These are phyloP conservation scores for Apophysomyces ossiformis DNA, from an alignment of 371 early-diverging fungal species.

Conservation along the genomic window DNA sequence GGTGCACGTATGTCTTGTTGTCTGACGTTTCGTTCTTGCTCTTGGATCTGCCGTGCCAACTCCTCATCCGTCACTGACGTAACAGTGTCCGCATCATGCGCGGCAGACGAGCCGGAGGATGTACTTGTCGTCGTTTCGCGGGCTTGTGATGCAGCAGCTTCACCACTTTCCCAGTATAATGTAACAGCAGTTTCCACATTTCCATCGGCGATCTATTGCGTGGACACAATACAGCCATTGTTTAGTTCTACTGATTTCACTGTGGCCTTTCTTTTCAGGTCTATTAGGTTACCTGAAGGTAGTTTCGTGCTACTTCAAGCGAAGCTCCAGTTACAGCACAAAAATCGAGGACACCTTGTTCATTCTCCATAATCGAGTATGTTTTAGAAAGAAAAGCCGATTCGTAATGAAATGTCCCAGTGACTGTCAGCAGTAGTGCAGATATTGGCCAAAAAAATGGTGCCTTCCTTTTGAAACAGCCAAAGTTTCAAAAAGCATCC, in stretches of 20 bases:
- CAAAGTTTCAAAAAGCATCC: too few species aligned
- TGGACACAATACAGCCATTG: background rate
- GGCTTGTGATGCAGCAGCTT: slow-evolving; percentile 9
- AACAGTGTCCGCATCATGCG: background rate
- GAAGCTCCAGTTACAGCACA: slow-evolving; percentile 47
- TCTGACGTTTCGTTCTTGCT: slow-evolving; percentile 33
- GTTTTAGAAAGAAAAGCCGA: slow-evolving; percentile 1
- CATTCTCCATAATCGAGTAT: slow-evolving; percentile 26
- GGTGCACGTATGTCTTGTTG: slow-evolving; percentile 70
- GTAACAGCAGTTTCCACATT: slow-evolving; percentile 47
- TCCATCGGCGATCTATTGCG: slow-evolving; percentile 44
- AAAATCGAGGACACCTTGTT: slow-evolving; percentile 41
- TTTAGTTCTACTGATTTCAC: background rate
- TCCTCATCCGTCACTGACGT: slow-evolving; percentile 51
- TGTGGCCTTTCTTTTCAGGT: background rate
- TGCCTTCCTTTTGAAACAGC: too few species aligned
- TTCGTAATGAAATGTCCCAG: background rate
- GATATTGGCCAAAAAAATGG: too few species aligned
- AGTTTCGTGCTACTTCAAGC: slow-evolving; percentile 40
- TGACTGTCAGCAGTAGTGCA: slow-evolving; percentile 11
- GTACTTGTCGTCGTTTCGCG: background rate
- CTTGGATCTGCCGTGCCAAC: slow-evolving; percentile 58
- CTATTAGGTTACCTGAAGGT: slow-evolving; percentile 37
- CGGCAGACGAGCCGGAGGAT: background rate
- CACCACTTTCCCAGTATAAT: slow-evolving; percentile 45